A percentile compares a stretch with the other conserved stretches of the same genome.
Conservation (phyloP, 192 early-diverging fungal species). For the Linnemannia zychae region DNA sequence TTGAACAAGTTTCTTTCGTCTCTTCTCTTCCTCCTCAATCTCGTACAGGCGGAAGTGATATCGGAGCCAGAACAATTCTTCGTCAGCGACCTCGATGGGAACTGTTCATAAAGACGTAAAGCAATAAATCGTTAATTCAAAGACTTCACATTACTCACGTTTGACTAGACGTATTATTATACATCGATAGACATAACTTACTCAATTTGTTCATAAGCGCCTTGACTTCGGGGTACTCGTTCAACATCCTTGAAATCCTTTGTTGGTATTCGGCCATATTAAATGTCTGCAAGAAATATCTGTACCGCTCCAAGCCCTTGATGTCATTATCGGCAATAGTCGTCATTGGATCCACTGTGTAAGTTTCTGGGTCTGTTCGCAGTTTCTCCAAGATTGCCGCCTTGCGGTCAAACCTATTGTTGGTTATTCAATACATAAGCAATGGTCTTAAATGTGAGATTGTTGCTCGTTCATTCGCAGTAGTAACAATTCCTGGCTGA, state of each 20-base stretch:
- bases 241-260: conserved; percentile 57
- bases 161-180: neutral
- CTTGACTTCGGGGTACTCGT: conserved; percentile 60
- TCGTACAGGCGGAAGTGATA: conserved; percentile 65
- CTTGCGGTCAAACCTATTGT: conserved; percentile 58
- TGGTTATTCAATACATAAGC: neutral
- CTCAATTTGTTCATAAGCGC: conserved; percentile 61
- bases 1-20: conserved; percentile 60
- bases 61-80: conserved; percentile 63
- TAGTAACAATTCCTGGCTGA: too few relatives aligned
- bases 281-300: conserved; percentile 60
- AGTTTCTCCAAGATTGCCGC: conserved; percentile 62
- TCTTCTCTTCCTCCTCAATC: conserved; percentile 69
- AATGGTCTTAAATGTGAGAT: neutral
- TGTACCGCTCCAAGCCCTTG: conserved; percentile 53
- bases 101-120: conserved; percentile 28
- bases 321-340: conserved; percentile 52
- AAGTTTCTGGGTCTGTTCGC: conserved; percentile 56
- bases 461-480: neutral
- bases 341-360: conserved; percentile 56
- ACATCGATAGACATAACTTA: conserved; percentile 10
- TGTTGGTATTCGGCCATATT: conserved; percentile 65
- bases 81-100: conserved; percentile 60
- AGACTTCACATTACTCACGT: neutral
- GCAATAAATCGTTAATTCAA: neutral